Evolutionary conservation across 371 early-diverging fungal genomes (phyloP).

Genomic region (Apophysomyces variabilis): DNA sequence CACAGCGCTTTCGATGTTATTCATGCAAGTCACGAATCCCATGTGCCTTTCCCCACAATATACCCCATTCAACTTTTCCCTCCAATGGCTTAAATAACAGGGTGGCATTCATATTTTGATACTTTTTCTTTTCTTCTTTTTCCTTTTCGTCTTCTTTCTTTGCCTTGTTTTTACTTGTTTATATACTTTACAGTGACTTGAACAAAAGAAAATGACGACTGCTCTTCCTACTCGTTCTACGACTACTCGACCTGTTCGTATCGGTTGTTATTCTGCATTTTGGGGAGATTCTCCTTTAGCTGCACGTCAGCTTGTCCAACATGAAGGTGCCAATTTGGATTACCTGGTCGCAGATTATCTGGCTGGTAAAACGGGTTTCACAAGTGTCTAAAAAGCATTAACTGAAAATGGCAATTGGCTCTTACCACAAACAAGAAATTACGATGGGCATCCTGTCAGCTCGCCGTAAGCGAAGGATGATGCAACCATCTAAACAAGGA

Average conservation of each 20-base stretch:
- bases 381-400: neutral
- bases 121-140: too few relatives aligned
- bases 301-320: conserved; percentile 71
- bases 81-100: neutral
- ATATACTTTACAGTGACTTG: too few relatives aligned
- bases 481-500: conserved; percentile 46
- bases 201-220: neutral
- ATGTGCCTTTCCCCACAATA: conserved; percentile 27
- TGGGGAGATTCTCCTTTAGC: conserved; percentile 73
- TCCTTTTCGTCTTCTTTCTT: too few relatives aligned
- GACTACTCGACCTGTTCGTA: conserved; percentile 53
- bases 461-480: conserved; percentile 47
- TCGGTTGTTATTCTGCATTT: conserved; percentile 78
- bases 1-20: too few relatives aligned
- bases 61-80: conserved; percentile 18
- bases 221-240: conserved; percentile 1
- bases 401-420: too few relatives aligned
- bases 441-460: conserved; percentile 79
- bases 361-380: conserved; percentile 47
- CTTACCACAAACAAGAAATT: conserved; percentile 48
- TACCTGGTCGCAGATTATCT: conserved; percentile 75
- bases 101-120: neutral
- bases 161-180: too few relatives aligned
- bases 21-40: conserved; percentile 15
- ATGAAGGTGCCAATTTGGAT: conserved; percentile 71